These are phyloP conservation scores for Phytophthora hybrid DNA, from an alignment of 352 stramenopile species.

Conservation along the genomic window DNA sequence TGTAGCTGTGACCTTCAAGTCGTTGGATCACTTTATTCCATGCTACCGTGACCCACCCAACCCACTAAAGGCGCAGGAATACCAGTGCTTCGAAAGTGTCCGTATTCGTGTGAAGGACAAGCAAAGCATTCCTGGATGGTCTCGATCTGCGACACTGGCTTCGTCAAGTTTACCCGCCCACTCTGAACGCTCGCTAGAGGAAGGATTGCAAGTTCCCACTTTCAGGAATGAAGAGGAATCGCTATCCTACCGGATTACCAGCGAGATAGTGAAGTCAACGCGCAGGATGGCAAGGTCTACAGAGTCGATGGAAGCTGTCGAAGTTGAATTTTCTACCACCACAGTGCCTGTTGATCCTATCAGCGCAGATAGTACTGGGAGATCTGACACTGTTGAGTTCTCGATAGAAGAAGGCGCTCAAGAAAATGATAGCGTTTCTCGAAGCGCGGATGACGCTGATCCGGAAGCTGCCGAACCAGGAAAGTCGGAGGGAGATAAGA, in stretches of 20 bases:
- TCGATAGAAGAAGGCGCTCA: conserved; percentile 1
- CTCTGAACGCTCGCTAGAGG: background rate
- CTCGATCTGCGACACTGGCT: conserved; percentile 27
- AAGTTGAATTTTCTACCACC: conserved; percentile 8
- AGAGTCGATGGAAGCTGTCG: conserved; percentile 9
- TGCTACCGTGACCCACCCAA: conserved; percentile 86
- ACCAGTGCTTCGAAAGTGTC: conserved; percentile 71
- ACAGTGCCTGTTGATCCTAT: background rate
- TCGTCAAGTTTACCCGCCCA: conserved; percentile 8
- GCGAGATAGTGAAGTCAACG: conserved; percentile 10
- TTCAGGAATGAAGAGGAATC: background rate
- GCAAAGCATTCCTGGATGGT: conserved; percentile 85
- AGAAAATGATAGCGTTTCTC: conserved; percentile 9
- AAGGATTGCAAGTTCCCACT: conserved; percentile 3
- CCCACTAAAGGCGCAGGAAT: conserved; percentile 76
- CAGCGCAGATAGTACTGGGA: background rate
- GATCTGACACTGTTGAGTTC: conserved; percentile 1
- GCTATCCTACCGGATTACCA: background rate
- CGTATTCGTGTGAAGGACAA: conserved; percentile 82
- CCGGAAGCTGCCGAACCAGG: background rate
- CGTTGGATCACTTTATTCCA: conserved; percentile 87
- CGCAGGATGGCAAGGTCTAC: conserved; percentile 9
- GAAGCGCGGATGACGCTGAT: conserved; percentile 4
- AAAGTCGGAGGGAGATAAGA: conserved; percentile 8
- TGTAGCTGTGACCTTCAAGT: conserved; percentile 72